Evolutionary conservation across 106 monocot species (phyloP), one percentile per base, ranked within the genome.

Genomic region (Xerophyta viscosa): DNA sequence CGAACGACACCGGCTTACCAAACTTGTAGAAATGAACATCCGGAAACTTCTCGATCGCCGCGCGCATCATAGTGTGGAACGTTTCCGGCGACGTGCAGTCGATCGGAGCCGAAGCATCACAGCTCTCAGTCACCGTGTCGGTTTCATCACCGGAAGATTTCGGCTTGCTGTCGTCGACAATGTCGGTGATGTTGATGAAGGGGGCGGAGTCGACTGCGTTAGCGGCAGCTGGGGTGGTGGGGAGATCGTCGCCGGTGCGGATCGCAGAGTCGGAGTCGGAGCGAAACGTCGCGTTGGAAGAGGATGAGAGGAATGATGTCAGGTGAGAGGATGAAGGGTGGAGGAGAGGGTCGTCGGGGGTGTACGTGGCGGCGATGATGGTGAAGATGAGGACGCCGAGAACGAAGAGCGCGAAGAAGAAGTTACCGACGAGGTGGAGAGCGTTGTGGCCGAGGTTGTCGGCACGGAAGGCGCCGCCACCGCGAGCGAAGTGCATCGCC

Each of bases 1-100:
- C 68, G 15, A 52, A 68, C 23, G 14, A 23, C 9, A 52, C 69
- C 7, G 93, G 80, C 61, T 88, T 84, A 3, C 93, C 87, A 42
- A 93, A 84, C 54, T 71, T 69, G 58, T 87, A 77, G 62, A 93
- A 93, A 28, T 81, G 93, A 33, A 74, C 27, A 37, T 75, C 71
- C 15, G 29, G 55, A 46, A 80, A 93, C 13, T 48, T 23, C 56
- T 88, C 87, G 20, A 93, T 88, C 28, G 93, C 71, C 26, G 69
- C 56, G 9, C 72, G 52, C 87, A 93, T 93, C 80, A 93, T 79
- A 20, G 71, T 29, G 39, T 93, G 77, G 55, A 72, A 87, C 20
- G 87, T 63, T 65, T 77, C 83, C 11, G 74, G 65, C 37, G 65
- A 66, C 12, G 52, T 23, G 52, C 84, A 85, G 55, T 68, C 68